Conservation (phyloP, 176 grass and related monocot genomes). For the Oropetium thomaeum region DNA sequence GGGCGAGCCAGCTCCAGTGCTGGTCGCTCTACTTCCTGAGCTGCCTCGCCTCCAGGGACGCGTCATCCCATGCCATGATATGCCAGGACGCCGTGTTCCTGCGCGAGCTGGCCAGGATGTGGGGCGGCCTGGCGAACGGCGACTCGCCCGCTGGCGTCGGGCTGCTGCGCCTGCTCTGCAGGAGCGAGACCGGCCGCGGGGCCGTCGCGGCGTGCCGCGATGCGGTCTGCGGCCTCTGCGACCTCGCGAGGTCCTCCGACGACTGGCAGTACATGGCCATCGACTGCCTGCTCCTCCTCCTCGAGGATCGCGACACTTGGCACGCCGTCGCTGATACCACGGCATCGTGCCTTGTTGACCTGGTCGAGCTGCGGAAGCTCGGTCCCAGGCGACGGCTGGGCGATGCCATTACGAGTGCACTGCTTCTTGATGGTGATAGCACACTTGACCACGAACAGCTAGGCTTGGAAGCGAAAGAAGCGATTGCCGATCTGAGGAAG, state of each 20-base stretch:
- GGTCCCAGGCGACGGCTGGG: constrained; percentile 65
- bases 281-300: constrained; percentile 86
- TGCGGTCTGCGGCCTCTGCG: constrained; percentile 58
- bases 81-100: constrained; percentile 56
- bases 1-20: constrained; percentile 98
- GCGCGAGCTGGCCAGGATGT: constrained; percentile 73
- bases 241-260: constrained; percentile 73
- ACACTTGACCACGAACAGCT: background rate
- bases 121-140: constrained; percentile 83
- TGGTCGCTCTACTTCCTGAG: constrained; percentile 93
- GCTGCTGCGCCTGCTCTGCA: constrained; percentile 75
- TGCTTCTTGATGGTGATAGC: constrained; percentile 37
- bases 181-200: constrained; percentile 48
- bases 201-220: constrained; percentile 52
- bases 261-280: constrained; percentile 99
- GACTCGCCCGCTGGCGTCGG: constrained; percentile 86
- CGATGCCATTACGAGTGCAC: constrained; percentile 51
- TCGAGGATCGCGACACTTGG: constrained; percentile 50
- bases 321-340: constrained; percentile 39
- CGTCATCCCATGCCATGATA: constrained; percentile 52
- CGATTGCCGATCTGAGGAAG: constrained; percentile 42
- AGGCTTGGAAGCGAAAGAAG: constrained; percentile 29
- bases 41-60: constrained; percentile 76
- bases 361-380: constrained; percentile 58
- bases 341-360: constrained; percentile 52